Evolutionary conservation across 2,329 filamentous ascomycete species (phyloP).

Genomic region (Hypoxylon sp.): DNA sequence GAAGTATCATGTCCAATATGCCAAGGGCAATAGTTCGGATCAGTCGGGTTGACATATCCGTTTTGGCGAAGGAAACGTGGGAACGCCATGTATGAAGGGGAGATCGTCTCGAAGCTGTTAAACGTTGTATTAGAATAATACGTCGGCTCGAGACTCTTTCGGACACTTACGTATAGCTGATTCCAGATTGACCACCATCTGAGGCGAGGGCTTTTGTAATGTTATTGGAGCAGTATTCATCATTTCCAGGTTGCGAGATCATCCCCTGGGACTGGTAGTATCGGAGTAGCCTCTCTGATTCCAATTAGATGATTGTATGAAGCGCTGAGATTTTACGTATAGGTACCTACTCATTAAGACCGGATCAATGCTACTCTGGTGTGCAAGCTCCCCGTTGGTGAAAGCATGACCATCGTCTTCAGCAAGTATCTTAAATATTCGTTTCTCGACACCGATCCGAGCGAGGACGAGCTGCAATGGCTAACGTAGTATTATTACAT

Average conservation of each 20-base stretch:
- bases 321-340: not conserved
- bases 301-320: not conserved
- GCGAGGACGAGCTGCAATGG: not conserved
- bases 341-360: not conserved
- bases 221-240: not conserved
- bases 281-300: not conserved
- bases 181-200: not conserved
- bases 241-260: not conserved
- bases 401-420: not conserved
- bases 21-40: not conserved
- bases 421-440: not conserved
- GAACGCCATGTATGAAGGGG: not conserved
- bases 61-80: conserved; percentile 1
- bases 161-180: not conserved
- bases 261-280: not conserved
- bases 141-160: not conserved
- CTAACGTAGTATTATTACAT: not conserved
- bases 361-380: not conserved
- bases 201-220: not conserved
- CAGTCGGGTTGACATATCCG: not conserved
- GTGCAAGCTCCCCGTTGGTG: not conserved
- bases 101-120: not conserved
- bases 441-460: not conserved
- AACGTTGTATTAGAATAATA: not conserved
- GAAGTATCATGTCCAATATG: not conserved